A percentile compares a stretch with the other conserved stretches of the same genome.
phyloP scores from a whole-genome alignment of 805 yeast genomes.

The Zygotorulaspora florentina region DNA sequence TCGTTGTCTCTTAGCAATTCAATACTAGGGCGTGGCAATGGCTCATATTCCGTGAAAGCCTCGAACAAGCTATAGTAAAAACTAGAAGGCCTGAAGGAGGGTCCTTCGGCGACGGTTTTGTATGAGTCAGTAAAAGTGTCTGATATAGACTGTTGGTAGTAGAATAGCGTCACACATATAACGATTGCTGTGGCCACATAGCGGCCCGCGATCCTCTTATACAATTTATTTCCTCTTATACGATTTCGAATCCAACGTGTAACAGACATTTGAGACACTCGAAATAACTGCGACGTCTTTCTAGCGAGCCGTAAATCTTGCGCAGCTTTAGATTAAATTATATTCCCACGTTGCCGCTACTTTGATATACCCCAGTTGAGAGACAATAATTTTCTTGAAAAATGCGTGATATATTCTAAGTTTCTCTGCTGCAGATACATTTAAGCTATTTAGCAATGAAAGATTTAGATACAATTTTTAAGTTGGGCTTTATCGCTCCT shows the following conservation, averaged over 20 bases:
- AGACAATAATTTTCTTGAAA: too few relatives aligned
- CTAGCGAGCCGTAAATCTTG: not conserved
- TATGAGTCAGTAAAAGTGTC: not conserved
- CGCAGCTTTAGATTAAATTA: not conserved
- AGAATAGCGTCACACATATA: not conserved
- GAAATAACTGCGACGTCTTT: not conserved
- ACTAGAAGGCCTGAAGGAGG: not conserved
- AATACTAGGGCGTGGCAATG: slow-evolving; percentile 4
- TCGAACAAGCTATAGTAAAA: slow-evolving; percentile 7
- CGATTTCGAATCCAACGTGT: not conserved
- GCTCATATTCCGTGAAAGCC: slow-evolving; percentile 6
- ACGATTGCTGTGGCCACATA: not conserved
- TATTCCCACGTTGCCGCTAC: not conserved
- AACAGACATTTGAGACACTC: not conserved
- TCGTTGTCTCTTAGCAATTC: slow-evolving; percentile 7
- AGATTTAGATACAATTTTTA: not conserved
- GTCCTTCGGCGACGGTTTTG: not conserved
- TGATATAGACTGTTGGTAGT: not conserved
- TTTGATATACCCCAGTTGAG: not conserved
- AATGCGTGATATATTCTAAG: too few relatives aligned
- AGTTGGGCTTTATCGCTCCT: not conserved
- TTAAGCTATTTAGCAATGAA: too few relatives aligned
- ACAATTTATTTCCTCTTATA: not conserved
- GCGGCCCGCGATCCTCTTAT: not conserved
- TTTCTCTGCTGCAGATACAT: too few relatives aligned